Base-by-base conservation (phyloP, 192 early-diverging fungal species). In the Coemansia reversa region DNA sequence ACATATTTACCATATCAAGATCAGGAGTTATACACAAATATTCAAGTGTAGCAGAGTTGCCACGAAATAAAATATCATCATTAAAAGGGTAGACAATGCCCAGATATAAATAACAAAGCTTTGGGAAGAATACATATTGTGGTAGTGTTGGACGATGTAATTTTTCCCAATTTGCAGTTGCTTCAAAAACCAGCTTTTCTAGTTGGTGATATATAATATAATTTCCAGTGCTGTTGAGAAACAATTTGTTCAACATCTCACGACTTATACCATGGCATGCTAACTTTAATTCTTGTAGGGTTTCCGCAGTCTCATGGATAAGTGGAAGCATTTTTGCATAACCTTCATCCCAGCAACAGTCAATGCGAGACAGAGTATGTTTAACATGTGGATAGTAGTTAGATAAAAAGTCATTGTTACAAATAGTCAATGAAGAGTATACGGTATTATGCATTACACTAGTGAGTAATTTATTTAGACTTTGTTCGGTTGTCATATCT, bases 61-160 rank as follows among this genome's bases (percentile, higher is more conserved):
- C 52, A 2, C 67, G 56, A 32, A 70, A 70, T 50, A 70, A 29
- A 28, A 59, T 33, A 22, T 70, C 67, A 28, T 70, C 67, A 19
- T 3, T 18, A 23, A 70, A 70, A 2, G 67, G 67, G 22, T 63
- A 70, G 3, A 49, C 16, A 0, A 58, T 58, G 0, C 55, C 61
- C 51, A 70, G 2, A 4, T 63, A 28, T 19, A 70, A 27, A 22
- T 58, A 25, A 7, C 28, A 7, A 18, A 69, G 60, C 47, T 56
- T 58, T 11, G 67, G 67, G 24, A 62, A 14, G 20, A 56, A 55
- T 22, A 20, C 18, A 25, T 33, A 39, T 12, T 7, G 18, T 2
- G 32, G n/a, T 2, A 54, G 18, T 6, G 23, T n/a, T 0, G 53
- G 52, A 0, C 27, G 23, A 9, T 30, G 5, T 19, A 42, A 7